Percentiles rank a stretch among this genome's conserved stretches.
These are phyloP conservation scores for Cucurbita ficifolia DNA, from an alignment of 306 rosid genomes.

Conservation along the genomic window DNA sequence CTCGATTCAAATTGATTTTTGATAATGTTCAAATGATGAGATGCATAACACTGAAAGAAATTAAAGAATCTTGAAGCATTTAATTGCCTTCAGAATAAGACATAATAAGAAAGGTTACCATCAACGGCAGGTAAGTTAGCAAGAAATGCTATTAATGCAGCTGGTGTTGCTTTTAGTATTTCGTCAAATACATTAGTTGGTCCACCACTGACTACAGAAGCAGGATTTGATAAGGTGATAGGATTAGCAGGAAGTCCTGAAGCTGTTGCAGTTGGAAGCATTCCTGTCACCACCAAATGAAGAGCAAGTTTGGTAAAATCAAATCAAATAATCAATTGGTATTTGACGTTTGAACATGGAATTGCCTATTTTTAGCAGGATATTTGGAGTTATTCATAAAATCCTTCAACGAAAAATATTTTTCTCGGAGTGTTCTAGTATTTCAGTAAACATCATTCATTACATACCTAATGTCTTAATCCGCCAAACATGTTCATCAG, in stretches of 20 bases:
- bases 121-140: conserved; percentile 82
- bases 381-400: neutral
- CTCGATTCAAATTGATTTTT: neutral
- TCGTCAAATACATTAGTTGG: conserved; percentile 59
- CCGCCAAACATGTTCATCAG: neutral
- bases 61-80: neutral
- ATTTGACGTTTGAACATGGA: neutral
- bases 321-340: neutral
- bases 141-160: conserved; percentile 67
- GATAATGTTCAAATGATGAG: neutral
- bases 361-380: neutral
- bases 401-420: neutral
- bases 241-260: conserved; percentile 18
- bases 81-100: neutral
- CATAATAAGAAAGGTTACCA: conserved; percentile 33
- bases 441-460: neutral
- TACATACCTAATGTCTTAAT: neutral
- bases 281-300: conserved; percentile 19
- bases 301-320: neutral
- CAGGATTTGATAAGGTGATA: conserved; percentile 21
- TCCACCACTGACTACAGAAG: conserved; percentile 33
- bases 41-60: neutral
- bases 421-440: neutral
- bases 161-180: conserved; percentile 74
- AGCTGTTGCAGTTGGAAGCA: conserved; percentile 13